Evolutionary conservation across 192 early-diverging fungal genomes (phyloP).

Genomic region (Thamnidium elegans): DNA sequence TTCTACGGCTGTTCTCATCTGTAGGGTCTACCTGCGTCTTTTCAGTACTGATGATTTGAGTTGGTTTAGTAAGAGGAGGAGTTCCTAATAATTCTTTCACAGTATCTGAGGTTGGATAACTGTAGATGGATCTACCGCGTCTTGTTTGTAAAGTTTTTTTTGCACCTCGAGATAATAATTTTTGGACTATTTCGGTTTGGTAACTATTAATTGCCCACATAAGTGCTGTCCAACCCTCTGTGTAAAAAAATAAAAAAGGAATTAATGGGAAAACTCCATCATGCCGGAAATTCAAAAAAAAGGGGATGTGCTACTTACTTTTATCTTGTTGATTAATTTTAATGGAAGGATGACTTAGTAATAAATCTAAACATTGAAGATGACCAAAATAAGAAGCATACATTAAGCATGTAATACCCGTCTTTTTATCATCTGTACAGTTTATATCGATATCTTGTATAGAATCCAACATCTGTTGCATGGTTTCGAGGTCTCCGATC

Average conservation of each 20-base stretch:
- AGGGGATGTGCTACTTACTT: constrained; percentile 15
- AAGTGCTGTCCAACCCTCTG: constrained; percentile 83
- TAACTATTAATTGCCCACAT: constrained; percentile 87
- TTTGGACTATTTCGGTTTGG: constrained; percentile 65
- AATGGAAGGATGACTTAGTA: constrained; percentile 68
- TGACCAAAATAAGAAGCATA: constrained; percentile 87
- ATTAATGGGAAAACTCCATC: no score
- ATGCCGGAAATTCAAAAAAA: constrained; percentile 12
- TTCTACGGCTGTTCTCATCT: background rate
- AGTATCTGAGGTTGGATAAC: constrained; percentile 50
- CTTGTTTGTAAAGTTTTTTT: constrained; percentile 57
- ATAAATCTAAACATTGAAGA: constrained; percentile 60
- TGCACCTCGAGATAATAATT: constrained; percentile 75
- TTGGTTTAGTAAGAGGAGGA: background rate
- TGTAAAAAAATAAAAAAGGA: constrained; percentile 7
- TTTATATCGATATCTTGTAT: constrained; percentile 47
- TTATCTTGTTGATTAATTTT: constrained; percentile 68
- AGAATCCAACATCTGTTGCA: constrained; percentile 56
- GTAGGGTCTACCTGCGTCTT: no score
- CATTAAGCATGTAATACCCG: constrained; percentile 78
- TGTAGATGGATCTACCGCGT: constrained; percentile 69
- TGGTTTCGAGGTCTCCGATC: constrained; percentile 66
- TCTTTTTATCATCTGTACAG: constrained; percentile 76
- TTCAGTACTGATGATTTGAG: no score
- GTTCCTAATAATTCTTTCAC: constrained; percentile 11